Evolutionary conservation across 129 eudicot genomes (phyloP), one percentile per base, ranked within the genome.

Genomic region (Oenanthe sinensis): DNA sequence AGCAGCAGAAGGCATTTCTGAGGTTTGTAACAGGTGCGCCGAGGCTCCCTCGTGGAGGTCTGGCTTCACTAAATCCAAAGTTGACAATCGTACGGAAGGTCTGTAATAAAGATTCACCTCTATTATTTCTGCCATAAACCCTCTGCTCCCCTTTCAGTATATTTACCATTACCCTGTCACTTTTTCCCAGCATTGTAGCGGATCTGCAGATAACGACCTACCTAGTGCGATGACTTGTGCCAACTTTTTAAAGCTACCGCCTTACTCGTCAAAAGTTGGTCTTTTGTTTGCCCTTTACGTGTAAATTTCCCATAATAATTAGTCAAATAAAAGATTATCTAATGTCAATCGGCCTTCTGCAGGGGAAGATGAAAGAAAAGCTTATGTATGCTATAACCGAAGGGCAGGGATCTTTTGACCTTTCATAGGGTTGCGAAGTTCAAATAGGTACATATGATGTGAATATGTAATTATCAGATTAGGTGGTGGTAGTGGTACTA

Each of bases 191-290:
- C 92, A 87, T 82, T 90, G 92, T 67, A 88, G 88, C 77, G 84
- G 79, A 77, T 47, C 79, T 77, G 87, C 84, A 36, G 97, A 95
- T 78, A 87, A 83, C 1, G 98, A 95, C 80, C 86, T 95, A 76
- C 98, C 98, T 0, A 95, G 98, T 26, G 98, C 90, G 77, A 95
- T 95, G 98, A 95, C 98, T 14, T 95, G 98, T 71, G 97, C 98
- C 78, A 95, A 95, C 83, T 95, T 91, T 80, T 85, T 95, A 79
- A 95, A 95, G 92, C 87, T 95, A 79, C 98, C 98, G 0, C 92
- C 98, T 15, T 95, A 95, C 85, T 90, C 98, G 67, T 88, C 97
- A 33, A 91, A 95, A 84, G 98, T 95, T 30, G 40, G 46, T 74
- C 3, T 40, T 69, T 68, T 33, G 37, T 48, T 28, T 19, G n/a